A percentile compares a stretch with the other conserved stretches of the same genome.
Conservation (phyloP, 129 eudicot species). For the Pseudognaphalium luteoalbum region DNA sequence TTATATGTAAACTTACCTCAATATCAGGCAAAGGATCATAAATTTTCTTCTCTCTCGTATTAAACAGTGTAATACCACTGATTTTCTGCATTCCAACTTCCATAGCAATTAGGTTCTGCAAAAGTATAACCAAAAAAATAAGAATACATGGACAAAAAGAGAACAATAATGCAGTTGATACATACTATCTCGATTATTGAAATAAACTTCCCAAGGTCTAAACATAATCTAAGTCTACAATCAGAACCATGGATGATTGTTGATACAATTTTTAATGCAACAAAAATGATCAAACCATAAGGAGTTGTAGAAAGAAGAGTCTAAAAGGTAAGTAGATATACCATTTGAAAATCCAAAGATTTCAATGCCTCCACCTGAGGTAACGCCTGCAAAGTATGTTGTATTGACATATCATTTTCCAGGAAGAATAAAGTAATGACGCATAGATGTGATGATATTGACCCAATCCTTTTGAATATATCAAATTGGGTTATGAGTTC, state of each 20-base stretch:
- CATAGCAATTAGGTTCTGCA: conserved; percentile 87
- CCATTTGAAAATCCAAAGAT: conserved; percentile 76
- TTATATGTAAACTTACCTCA: conserved; percentile 57
- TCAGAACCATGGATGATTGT: not conserved
- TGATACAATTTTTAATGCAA: not conserved
- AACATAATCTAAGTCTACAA: not conserved
- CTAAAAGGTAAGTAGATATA: conserved; percentile 21
- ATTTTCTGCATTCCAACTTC: conserved; percentile 92
- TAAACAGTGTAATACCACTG: conserved; percentile 76
- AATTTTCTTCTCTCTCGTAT: conserved; percentile 62
- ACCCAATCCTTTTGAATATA: not conserved
- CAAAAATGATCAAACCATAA: not conserved
- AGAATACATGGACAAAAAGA: not conserved
- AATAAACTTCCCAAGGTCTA: not conserved
- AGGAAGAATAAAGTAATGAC: not conserved
- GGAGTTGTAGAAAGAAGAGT: not conserved
- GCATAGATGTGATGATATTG: not conserved
- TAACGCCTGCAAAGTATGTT: conserved; percentile 54
- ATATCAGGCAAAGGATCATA: conserved; percentile 73
- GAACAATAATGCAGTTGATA: not conserved
- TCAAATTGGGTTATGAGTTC: not conserved
- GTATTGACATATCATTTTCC: not conserved
- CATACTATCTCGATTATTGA: not conserved
- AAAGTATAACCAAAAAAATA: not conserved
- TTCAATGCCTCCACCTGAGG: conserved; percentile 61